These are phyloP conservation scores for Beauveria brongniartii DNA, from an alignment of 2,329 filamentous ascomycete genomes.

Conservation along the genomic window DNA sequence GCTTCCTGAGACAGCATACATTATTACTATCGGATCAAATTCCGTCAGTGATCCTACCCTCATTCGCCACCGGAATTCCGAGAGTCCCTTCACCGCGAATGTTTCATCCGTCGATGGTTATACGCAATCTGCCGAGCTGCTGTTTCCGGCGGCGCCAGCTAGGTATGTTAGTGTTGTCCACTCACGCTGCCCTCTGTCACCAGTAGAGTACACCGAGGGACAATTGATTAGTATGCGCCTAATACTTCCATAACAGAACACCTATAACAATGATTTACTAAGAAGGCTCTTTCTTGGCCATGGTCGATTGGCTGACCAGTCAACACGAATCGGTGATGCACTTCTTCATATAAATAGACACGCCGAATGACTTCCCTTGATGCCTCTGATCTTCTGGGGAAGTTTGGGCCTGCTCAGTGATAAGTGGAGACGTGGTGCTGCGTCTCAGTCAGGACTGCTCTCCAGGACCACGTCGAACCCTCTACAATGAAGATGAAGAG, in stretches of 20 bases:
- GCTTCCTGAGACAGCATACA: neutral
- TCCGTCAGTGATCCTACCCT: neutral
- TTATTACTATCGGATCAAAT: neutral
- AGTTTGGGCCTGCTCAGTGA: too few relatives aligned
- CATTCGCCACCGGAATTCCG: neutral
- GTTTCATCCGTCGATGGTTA: neutral
- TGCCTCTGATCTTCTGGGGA: too few relatives aligned
- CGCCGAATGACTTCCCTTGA: too few relatives aligned
- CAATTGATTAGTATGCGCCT: too few relatives aligned
- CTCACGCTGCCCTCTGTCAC: too few relatives aligned
- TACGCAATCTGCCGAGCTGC: neutral
- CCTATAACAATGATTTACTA: too few relatives aligned
- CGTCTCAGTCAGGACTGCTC: neutral
- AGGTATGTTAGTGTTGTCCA: neutral
- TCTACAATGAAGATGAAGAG: neutral
- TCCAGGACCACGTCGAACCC: neutral
- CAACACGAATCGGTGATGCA: too few relatives aligned
- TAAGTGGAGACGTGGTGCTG: neutral
- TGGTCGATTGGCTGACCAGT: too few relatives aligned
- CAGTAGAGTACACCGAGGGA: too few relatives aligned
- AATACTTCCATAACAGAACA: too few relatives aligned
- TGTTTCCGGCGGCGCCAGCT: constrained; percentile 1
- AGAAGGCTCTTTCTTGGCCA: too few relatives aligned
- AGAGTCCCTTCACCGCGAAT: neutral
- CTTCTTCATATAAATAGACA: too few relatives aligned